Percentiles rank a stretch among this genome's conserved stretches.
phyloP scores from a whole-genome alignment of 1,284 basidiomycete genomes.

The Grifola frondosa region DNA sequence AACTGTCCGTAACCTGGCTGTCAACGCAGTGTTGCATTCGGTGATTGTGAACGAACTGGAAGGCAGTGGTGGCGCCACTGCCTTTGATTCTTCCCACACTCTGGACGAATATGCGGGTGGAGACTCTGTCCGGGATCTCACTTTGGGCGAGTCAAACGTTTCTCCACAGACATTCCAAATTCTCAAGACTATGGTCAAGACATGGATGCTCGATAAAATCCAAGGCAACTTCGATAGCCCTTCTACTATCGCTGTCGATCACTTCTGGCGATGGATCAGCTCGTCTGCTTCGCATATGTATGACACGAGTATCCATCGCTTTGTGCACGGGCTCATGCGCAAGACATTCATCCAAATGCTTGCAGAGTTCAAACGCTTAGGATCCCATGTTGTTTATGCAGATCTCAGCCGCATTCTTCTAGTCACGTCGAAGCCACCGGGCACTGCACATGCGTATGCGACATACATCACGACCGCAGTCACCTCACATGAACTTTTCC shows the following conservation, averaged over 20 bases:
- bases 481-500: conserved; percentile 93
- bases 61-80: conserved; percentile 88
- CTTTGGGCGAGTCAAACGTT: conserved; percentile 90
- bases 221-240: conserved; percentile 62
- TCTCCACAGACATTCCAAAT: conserved; percentile 87
- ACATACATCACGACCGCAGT: conserved; percentile 94
- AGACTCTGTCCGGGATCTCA: conserved; percentile 73
- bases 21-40: conserved; percentile 92
- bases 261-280: conserved; percentile 98
- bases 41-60: conserved; percentile 96
- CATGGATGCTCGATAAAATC: conserved; percentile 91
- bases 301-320: conserved; percentile 92
- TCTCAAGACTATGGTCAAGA: conserved; percentile 86
- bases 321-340: conserved; percentile 94
- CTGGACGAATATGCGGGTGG: conserved; percentile 88
- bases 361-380: conserved; percentile 95
- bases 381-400: conserved; percentile 93
- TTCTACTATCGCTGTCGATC: conserved; percentile 72
- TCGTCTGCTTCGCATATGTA: conserved; percentile 86
- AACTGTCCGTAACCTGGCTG: conserved; percentile 87
- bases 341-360: conserved; percentile 97
- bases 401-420: conserved; percentile 91
- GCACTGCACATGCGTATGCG: conserved; percentile 93
- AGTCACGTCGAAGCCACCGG: conserved; percentile 94
- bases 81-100: conserved; percentile 92